Evolutionary conservation across 768 basidiomycete genomes (phyloP).

Genomic region (Agrocybe praecox): DNA sequence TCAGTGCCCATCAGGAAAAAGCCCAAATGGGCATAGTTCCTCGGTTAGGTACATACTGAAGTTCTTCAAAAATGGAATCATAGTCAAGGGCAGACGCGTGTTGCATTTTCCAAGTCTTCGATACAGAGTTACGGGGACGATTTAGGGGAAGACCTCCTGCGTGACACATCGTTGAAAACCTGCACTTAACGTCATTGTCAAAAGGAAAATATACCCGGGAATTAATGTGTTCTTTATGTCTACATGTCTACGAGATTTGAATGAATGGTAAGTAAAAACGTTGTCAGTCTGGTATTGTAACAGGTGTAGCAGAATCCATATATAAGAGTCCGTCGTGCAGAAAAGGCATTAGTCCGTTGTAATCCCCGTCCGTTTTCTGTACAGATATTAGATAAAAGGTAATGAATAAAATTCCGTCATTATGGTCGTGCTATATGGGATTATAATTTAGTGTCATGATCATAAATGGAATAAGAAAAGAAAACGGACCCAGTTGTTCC

Average conservation of each 20-base stretch:
- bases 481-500: constrained; percentile 73
- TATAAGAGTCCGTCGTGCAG: constrained; percentile 25
- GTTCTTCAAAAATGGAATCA: too few relatives aligned
- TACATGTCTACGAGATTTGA: constrained; percentile 19
- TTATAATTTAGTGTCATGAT: constrained; percentile 1
- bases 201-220: too few relatives aligned
- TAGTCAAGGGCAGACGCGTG: too few relatives aligned
- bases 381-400: constrained; percentile 17
- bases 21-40: too few relatives aligned
- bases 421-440: constrained; percentile 23
- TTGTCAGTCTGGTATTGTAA: constrained; percentile 26
- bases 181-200: too few relatives aligned
- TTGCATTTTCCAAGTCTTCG: too few relatives aligned
- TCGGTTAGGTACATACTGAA: too few relatives aligned
- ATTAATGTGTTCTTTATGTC: too few relatives aligned
- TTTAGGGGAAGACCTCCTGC: too few relatives aligned
- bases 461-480: background rate
- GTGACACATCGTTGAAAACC: too few relatives aligned
- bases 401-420: constrained; percentile 3
- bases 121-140: too few relatives aligned
- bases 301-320: constrained; percentile 29
- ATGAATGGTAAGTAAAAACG: constrained; percentile 24
- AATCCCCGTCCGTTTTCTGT: constrained; percentile 11
- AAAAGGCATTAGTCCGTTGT: constrained; percentile 22
- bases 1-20: too few relatives aligned